Percentiles rank a stretch among this genome's conserved stretches.
Conservation (phyloP, 2,329 filamentous ascomycete species). For the Hypocreales sp. region DNA sequence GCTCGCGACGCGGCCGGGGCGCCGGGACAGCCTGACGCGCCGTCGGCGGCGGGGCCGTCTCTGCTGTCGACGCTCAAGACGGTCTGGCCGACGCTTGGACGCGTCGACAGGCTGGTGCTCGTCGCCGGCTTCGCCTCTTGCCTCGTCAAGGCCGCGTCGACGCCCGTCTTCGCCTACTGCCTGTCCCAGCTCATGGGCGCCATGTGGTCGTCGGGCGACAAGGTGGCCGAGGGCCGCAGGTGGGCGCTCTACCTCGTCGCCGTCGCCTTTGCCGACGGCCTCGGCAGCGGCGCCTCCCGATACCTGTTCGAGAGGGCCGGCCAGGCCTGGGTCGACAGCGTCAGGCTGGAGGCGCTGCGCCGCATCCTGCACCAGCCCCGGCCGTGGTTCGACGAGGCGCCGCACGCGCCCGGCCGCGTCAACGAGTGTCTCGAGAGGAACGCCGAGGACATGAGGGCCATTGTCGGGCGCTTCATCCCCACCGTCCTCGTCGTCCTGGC, state of each 20-base stretch:
- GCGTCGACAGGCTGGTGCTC: conserved; percentile 35
- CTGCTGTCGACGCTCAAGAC: conserved; percentile 26
- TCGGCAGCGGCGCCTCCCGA: conserved; percentile 48
- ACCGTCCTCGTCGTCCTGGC: conserved; percentile 48
- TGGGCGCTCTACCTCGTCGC: conserved; percentile 59
- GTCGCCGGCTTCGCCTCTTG: conserved; percentile 45
- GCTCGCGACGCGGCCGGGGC: neutral
- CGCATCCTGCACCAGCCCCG: conserved; percentile 62
- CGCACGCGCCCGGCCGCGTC: conserved; percentile 48
- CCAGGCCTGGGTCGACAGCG: conserved; percentile 60
- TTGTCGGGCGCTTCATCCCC: conserved; percentile 65
- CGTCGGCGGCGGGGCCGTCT: conserved; percentile 5
- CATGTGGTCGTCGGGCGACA: conserved; percentile 42
- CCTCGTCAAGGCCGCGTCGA: conserved; percentile 47
- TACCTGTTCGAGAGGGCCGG: conserved; percentile 58
- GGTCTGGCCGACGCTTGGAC: conserved; percentile 50
- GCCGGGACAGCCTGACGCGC: too few relatives aligned
- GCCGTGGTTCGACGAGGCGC: conserved; percentile 59
- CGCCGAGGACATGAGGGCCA: conserved; percentile 73
- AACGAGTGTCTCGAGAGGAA: conserved; percentile 63
- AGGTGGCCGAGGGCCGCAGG: conserved; percentile 32
- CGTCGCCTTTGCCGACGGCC: conserved; percentile 51
- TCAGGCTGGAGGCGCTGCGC: conserved; percentile 53
- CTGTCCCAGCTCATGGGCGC: conserved; percentile 58
- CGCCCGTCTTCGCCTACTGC: conserved; percentile 61